Conservation (phyloP, 257 asterid species). For the Solanum sejunctum region DNA sequence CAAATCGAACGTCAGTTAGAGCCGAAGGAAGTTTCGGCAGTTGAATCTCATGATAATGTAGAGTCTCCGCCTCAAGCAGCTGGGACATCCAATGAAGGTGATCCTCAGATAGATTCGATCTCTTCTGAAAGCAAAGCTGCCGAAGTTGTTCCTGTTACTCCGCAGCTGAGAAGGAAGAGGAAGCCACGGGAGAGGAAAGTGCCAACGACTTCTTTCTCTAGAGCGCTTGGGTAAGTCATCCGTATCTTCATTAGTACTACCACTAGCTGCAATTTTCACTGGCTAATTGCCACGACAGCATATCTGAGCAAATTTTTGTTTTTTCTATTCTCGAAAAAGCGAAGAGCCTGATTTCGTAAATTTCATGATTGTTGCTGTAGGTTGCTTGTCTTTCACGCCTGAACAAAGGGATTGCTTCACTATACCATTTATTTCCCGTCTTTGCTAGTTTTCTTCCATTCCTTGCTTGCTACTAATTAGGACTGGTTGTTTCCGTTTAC, state of each 20-base stretch:
- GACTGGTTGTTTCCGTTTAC: not conserved
- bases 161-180: conserved; percentile 24
- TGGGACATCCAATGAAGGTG: conserved; percentile 5
- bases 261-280: not conserved
- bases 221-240: conserved; percentile 66
- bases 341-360: not conserved
- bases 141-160: not conserved
- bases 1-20: not conserved
- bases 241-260: not conserved
- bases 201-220: conserved; percentile 82
- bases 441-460: not conserved
- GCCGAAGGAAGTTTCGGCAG: not conserved
- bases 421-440: not conserved
- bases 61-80: not conserved
- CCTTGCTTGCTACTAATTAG: not conserved
- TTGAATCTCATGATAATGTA: not conserved
- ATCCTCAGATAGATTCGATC: not conserved
- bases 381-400: not conserved
- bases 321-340: not conserved
- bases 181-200: conserved; percentile 88
- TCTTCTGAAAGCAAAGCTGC: not conserved
- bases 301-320: not conserved
- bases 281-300: not conserved
- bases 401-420: not conserved
- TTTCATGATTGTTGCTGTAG: not conserved